Percentiles rank a stretch among this genome's conserved stretches.
Evolutionary conservation across 768 basidiomycete genomes (phyloP).

Genomic region (Tulasnella sp.): DNA sequence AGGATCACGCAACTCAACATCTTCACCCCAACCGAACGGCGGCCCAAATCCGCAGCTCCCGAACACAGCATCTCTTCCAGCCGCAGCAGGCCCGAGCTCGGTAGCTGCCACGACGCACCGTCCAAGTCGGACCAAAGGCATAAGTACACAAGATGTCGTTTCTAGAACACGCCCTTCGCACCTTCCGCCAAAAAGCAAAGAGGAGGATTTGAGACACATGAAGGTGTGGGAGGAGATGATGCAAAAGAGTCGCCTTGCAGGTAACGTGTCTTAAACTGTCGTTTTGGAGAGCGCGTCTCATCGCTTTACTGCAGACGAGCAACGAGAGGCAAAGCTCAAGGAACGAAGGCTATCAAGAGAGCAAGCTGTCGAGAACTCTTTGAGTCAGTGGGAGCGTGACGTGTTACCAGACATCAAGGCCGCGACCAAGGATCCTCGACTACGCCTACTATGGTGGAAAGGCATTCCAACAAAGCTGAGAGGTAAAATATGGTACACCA

Average conservation of each 20-base stretch:
- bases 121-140: constrained; percentile 8
- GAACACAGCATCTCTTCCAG: background rate
- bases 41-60: background rate
- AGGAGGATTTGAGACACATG: constrained; percentile 77
- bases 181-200: constrained; percentile 71
- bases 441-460: constrained; percentile 77
- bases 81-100: background rate
- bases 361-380: constrained; percentile 57
- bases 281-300: background rate
- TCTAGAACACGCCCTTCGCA: constrained; percentile 78
- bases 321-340: constrained; percentile 52
- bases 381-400: constrained; percentile 66
- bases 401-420: constrained; percentile 76
- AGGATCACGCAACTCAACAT: background rate
- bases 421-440: constrained; percentile 53
- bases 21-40: background rate
- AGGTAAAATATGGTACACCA: constrained; percentile 72
- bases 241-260: constrained; percentile 64
- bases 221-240: constrained; percentile 86
- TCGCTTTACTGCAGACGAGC: constrained; percentile 49
- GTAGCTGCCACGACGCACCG: background rate
- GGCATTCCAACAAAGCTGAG: constrained; percentile 80
- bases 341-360: constrained; percentile 60
- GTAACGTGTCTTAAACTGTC: constrained; percentile 36
- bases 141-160: constrained; percentile 40